Base-by-base conservation (phyloP, 1,284 basidiomycete genomes). In the Irpex sp. region DNA sequence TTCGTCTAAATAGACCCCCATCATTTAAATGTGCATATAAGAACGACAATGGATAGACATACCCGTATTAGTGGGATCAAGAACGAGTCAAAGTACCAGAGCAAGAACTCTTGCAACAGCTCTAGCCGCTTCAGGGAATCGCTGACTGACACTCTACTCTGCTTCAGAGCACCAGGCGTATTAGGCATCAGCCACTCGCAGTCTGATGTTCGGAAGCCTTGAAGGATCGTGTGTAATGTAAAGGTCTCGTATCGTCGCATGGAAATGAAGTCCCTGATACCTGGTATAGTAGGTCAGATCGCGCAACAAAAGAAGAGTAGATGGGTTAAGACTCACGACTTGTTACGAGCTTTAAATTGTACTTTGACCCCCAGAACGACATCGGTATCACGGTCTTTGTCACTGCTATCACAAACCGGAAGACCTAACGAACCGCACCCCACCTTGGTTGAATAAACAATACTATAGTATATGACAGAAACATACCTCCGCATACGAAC, bases 51-150 rank as follows among this genome's bases (percentile, higher is more conserved):
- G 31, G 6, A 31, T 37, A 7, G 35, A 47, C 35, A 65, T 65
- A 93, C 95, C 78, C 87, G 89, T 11, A 99, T 75, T 3, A 99
- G 78, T 0, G 91, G 87, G 2, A 94, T 77, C 5, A 99, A 72
- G 70, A 96, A 92, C 0, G 86, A 88, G 69, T 96, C 93, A 66
- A 98, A 94, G 65, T 96, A 89, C 96, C 96, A 99, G 72, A 88
- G 92, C 5, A 98, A 65, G 68, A 97, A 92, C 61, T 97, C 93
- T 69, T 92, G 85, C 0, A 95, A 72, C 9, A 98, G 76, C 70
- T 92, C 84, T n/a, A 84, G 80, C 7, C 93, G 84, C 72, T 93
- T 94, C 31, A 85, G 68, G 0, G 85, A 77, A 68, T 97, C 95
- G 0, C 85, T 84, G 0, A 85, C 82, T 2, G 87, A 79, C 0